These are phyloP conservation scores for Trypanosoma melophagium DNA, from an alignment of 208 protist genomes.

Conservation along the genomic window DNA sequence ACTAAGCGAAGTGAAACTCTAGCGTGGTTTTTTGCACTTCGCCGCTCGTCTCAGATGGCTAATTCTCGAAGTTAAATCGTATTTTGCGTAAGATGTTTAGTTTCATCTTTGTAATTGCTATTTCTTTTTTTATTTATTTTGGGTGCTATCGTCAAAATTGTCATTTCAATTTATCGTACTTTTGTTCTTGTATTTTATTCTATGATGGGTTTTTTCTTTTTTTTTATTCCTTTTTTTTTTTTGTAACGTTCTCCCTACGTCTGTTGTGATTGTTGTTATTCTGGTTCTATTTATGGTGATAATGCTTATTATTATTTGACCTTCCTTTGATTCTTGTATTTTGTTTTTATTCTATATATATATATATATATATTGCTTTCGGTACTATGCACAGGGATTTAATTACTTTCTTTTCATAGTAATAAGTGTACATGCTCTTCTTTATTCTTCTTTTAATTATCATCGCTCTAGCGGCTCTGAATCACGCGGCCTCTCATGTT, in stretches of 20 bases:
- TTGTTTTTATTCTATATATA: neutral
- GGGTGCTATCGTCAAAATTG: too few species aligned
- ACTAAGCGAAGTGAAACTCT: slow-evolving; percentile 13
- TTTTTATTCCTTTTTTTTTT: too few species aligned
- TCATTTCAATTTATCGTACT: too few species aligned
- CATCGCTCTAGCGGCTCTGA: slow-evolving; percentile 50
- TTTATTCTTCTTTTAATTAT: slow-evolving; percentile 39
- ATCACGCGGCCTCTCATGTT: slow-evolving; percentile 46
- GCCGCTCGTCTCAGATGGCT: slow-evolving; percentile 2
- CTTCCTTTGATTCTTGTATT: neutral
- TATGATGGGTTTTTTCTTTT: too few species aligned
- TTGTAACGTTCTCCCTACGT: too few species aligned
- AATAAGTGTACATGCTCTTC: slow-evolving; percentile 32
- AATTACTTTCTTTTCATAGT: slow-evolving; percentile 6
- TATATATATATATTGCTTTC: neutral
- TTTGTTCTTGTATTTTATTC: too few species aligned
- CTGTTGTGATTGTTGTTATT: too few species aligned
- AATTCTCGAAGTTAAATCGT: neutral
- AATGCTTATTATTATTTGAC: too few species aligned
- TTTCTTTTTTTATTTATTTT: too few species aligned
- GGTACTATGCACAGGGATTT: neutral
- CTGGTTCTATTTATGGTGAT: too few species aligned
- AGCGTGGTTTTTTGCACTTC: slow-evolving; percentile 20
- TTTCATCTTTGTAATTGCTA: too few species aligned
- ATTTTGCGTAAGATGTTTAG: neutral